phyloP scores from a whole-genome alignment of 768 basidiomycete species.

The Xanthoconium purpureum region DNA sequence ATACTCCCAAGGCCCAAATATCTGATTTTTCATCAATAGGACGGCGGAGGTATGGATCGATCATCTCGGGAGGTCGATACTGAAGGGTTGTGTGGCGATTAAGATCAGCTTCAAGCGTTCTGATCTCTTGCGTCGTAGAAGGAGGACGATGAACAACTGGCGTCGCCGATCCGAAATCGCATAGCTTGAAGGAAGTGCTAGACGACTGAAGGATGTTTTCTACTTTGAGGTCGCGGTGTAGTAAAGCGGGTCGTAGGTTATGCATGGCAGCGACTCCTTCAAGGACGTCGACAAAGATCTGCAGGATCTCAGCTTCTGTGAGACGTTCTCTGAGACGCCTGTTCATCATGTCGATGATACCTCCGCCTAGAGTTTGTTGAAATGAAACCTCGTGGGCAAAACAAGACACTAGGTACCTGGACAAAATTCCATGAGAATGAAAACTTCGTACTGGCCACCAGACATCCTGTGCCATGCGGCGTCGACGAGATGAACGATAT shows the following conservation, averaged over 20 bases:
- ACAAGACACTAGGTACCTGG: conserved; percentile 51
- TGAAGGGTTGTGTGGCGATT: conserved; percentile 95
- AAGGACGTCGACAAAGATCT: conserved; percentile 97
- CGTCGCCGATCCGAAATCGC: conserved; percentile 95
- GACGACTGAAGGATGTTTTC: conserved; percentile 96
- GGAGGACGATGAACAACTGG: conserved; percentile 70
- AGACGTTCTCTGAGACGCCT: conserved; percentile 90
- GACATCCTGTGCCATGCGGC: conserved; percentile 86
- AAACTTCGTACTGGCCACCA: conserved; percentile 88
- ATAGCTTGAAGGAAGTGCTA: conserved; percentile 84
- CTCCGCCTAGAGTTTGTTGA: conserved; percentile 61
- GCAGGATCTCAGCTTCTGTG: conserved; percentile 93
- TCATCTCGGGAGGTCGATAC: conserved; percentile 99
- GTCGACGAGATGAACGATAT: conserved; percentile 95
- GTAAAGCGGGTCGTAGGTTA: conserved; percentile 79
- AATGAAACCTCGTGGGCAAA: conserved; percentile 8
- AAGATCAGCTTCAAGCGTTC: conserved; percentile 84
- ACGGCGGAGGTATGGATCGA: conserved; percentile 80
- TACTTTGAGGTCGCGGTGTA: conserved; percentile 98
- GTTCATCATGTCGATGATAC: conserved; percentile 99
- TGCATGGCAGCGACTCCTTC: conserved; percentile 98
- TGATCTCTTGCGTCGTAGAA: conserved; percentile 76
- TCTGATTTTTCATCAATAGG: conserved; percentile 93
- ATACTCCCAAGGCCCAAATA: conserved; percentile 95
- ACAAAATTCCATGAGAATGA: conserved; percentile 99